These are phyloP conservation scores for Phytophthora idaei DNA, from an alignment of 352 stramenopile genomes.

Conservation along the genomic window DNA sequence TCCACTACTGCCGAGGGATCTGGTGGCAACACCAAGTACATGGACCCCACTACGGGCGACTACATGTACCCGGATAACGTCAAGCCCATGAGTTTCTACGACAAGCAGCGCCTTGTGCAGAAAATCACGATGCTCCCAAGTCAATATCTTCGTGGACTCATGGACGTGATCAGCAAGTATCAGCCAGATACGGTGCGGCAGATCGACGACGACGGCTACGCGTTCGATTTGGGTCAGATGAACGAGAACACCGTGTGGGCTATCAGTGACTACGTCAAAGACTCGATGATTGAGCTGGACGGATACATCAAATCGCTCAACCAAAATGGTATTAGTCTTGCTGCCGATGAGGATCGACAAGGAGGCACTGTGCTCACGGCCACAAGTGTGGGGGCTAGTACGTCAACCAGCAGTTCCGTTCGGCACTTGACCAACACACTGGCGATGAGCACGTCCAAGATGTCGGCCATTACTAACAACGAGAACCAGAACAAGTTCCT, in stretches of 20 bases:
- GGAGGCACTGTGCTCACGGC: conserved; percentile 22
- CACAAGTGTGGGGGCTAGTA: conserved; percentile 11
- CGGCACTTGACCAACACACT: conserved; percentile 45
- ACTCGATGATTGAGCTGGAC: conserved; percentile 86
- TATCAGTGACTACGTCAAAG: conserved; percentile 88
- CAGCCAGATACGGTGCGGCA: conserved; percentile 85
- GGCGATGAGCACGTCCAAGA: conserved; percentile 70
- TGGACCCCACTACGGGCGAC: conserved; percentile 67
- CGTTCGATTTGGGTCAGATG: conserved; percentile 87
- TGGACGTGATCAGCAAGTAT: conserved; percentile 91
- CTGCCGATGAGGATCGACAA: conserved; percentile 31
- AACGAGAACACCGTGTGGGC: conserved; percentile 90
- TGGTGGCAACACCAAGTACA: conserved; percentile 73
- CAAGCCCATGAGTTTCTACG: conserved; percentile 83
- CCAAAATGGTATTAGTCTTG: conserved; percentile 42
- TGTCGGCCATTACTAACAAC: conserved; percentile 69
- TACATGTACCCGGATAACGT: conserved; percentile 89
- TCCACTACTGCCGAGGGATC: conserved; percentile 49
- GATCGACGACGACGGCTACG: conserved; percentile 89
- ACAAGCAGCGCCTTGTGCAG: conserved; percentile 86
- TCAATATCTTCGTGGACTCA: conserved; percentile 83
- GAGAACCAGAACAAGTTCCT: conserved; percentile 88
- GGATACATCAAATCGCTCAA: conserved; percentile 82
- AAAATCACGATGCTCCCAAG: conserved; percentile 87
- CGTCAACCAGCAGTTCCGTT: not conserved